phyloP scores from a whole-genome alignment of 345 rosid species.

The Bruguiera gymnorhiza region DNA sequence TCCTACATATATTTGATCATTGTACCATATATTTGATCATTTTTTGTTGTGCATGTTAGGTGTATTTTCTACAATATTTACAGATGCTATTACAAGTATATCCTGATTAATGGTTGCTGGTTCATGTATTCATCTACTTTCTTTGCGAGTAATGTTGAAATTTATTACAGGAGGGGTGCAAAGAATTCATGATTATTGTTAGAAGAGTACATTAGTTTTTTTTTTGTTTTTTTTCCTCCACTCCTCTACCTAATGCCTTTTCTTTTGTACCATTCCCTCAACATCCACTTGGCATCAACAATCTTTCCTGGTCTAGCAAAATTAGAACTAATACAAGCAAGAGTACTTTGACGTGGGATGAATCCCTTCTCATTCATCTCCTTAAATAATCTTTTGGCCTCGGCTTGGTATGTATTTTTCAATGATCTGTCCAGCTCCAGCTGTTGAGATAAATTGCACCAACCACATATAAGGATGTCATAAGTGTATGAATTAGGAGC shows the following conservation, averaged over 20 bases:
- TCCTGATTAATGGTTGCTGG: no score
- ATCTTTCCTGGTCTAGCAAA: constrained; percentile 63
- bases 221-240: neutral
- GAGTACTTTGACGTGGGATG: constrained; percentile 55
- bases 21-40: no score
- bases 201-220: neutral
- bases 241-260: constrained; percentile 23
- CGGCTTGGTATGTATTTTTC: constrained; percentile 45
- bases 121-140: no score
- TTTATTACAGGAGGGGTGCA: no score
- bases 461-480: constrained; percentile 65
- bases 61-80: no score
- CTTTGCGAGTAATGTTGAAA: no score
- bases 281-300: constrained; percentile 47
- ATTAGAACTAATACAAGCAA: constrained; percentile 53
- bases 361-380: constrained; percentile 74
- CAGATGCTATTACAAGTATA: no score
- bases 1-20: no score
- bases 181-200: no score
- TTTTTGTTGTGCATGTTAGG: no score
- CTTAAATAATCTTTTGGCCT: constrained; percentile 52
- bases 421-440: constrained; percentile 46
- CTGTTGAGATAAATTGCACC: constrained; percentile 54
- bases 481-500: constrained; percentile 68
- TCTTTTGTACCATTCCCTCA: constrained; percentile 49